phyloP scores from a whole-genome alignment of 1,284 basidiomycete genomes.

The Sphaerobolus stellatus region DNA sequence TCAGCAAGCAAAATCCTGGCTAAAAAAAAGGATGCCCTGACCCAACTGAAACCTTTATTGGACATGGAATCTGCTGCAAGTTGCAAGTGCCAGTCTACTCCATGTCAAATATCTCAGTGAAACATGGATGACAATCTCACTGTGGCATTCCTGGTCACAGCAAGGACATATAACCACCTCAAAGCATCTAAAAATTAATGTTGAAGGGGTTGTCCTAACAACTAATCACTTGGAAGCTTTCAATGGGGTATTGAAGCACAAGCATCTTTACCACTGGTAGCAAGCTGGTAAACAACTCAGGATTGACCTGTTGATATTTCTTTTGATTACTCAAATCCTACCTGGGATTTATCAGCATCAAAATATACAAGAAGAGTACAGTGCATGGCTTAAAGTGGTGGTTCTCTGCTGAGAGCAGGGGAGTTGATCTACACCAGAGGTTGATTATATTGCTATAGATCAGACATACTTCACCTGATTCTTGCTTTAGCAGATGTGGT shows the following conservation, averaged over 20 bases:
- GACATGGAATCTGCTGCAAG: too few relatives aligned
- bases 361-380: not conserved
- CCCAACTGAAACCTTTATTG: too few relatives aligned
- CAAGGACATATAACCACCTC: constrained; percentile 25
- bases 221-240: constrained; percentile 43
- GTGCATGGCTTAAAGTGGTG: too few relatives aligned
- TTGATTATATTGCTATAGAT: too few relatives aligned
- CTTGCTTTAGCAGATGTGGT: too few relatives aligned
- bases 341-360: constrained; percentile 21
- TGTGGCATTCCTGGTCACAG: constrained; percentile 33
- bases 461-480: too few relatives aligned
- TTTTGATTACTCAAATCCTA: constrained; percentile 26
- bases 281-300: constrained; percentile 28
- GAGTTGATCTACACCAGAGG: too few relatives aligned
- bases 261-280: constrained; percentile 27
- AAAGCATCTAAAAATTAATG: constrained; percentile 15
- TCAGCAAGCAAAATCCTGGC: too few relatives aligned
- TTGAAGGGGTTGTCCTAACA: constrained; percentile 34
- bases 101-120: too few relatives aligned
- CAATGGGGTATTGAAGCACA: constrained; percentile 35
- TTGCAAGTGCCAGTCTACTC: too few relatives aligned
- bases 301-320: constrained; percentile 28
- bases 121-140: constrained; percentile 20
- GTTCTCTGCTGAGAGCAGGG: too few relatives aligned
- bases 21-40: too few relatives aligned